Conservation (phyloP, 768 basidiomycete species). For the Cubamyces sp. region DNA sequence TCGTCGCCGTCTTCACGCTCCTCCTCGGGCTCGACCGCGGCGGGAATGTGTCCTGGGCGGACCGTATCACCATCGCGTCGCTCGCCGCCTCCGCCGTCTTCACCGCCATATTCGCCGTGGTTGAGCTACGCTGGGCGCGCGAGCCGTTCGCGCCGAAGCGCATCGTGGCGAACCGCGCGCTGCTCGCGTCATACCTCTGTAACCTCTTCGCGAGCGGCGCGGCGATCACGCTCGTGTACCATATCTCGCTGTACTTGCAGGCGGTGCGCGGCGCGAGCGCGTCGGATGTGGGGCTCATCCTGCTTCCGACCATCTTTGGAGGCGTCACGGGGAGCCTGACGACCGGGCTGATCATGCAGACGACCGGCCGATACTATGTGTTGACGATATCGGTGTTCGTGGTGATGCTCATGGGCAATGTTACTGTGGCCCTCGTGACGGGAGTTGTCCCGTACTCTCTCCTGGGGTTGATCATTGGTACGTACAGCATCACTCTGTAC, state of each 20-base stretch:
- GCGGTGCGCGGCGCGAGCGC: constrained; percentile 54
- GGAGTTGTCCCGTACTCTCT: constrained; percentile 44
- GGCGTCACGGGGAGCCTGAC: constrained; percentile 52
- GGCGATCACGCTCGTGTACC: constrained; percentile 51
- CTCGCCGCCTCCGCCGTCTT: constrained; percentile 24
- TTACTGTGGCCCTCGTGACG: constrained; percentile 43
- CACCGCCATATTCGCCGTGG: constrained; percentile 41
- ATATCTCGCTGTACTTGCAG: constrained; percentile 60
- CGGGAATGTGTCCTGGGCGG: constrained; percentile 38
- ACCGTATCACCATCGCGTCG: constrained; percentile 28
- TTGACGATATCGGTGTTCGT: constrained; percentile 50
- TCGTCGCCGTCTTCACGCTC: constrained; percentile 58
- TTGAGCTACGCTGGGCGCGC: constrained; percentile 54
- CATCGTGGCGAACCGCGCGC: constrained; percentile 52
- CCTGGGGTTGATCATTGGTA: constrained; percentile 47
- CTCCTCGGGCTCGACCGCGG: constrained; percentile 57
- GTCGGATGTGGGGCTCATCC: constrained; percentile 53
- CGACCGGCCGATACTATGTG: constrained; percentile 59
- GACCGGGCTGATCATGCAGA: constrained; percentile 59
- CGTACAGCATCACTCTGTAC: constrained; percentile 22
- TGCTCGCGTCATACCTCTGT: constrained; percentile 59
- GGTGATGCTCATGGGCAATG: constrained; percentile 43
- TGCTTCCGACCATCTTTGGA: constrained; percentile 52
- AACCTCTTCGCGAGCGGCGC: constrained; percentile 60
- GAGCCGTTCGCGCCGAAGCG: constrained; percentile 64